Conservation (phyloP, 768 basidiomycete genomes). For the Mycena rebaudengoi region DNA sequence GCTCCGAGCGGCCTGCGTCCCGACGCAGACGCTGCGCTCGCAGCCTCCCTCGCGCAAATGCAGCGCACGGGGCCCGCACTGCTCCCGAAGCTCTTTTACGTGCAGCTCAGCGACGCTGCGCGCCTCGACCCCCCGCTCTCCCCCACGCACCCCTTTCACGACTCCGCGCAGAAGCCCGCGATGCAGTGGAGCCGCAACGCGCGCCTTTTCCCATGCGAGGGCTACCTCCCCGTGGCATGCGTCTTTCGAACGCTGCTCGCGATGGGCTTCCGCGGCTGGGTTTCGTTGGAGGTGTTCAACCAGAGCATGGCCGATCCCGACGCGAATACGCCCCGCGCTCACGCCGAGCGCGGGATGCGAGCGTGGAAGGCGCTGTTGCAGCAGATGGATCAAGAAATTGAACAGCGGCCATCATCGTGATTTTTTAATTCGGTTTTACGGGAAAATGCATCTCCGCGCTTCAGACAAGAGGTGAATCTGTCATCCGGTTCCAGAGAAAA, state of each 20-base stretch:
- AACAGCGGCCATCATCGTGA: no score
- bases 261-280: conserved; percentile 7
- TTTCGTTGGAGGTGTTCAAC: conserved; percentile 1
- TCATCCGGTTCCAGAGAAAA: no score
- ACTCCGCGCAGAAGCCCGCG: neutral
- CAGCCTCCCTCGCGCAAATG: neutral
- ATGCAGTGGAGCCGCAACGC: conserved; percentile 15
- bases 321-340: neutral
- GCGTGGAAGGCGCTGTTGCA: conserved; percentile 8
- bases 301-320: conserved; percentile 1
- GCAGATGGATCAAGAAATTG: no score
- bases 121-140: conserved; percentile 6
- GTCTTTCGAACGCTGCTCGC: neutral
- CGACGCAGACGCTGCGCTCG: neutral
- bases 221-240: conserved; percentile 1
- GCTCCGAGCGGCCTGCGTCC: neutral
- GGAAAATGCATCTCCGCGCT: no score
- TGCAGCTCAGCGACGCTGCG: conserved; percentile 11
- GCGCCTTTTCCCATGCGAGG: conserved; percentile 12
- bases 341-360: conserved; percentile 1
- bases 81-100: conserved; percentile 4
- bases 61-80: neutral
- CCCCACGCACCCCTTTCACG: conserved; percentile 1
- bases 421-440: no score
- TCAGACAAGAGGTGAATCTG: no score